Base-by-base conservation (phyloP, 2,329 filamentous ascomycete species). In the Scopulariopsis brevicaulis region DNA sequence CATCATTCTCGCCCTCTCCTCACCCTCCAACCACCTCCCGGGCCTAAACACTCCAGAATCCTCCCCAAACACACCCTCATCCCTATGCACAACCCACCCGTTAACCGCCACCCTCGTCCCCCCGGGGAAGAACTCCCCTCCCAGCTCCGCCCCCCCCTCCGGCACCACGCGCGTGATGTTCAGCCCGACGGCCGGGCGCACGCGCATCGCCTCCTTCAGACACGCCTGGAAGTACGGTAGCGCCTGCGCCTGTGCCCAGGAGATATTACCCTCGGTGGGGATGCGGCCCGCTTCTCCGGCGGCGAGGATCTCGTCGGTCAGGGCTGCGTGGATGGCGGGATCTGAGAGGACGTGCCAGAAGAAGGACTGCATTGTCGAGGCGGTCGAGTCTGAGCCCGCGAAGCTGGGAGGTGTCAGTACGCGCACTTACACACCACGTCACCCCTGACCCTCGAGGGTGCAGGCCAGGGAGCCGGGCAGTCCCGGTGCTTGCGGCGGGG, bases 351-450 rank as follows among this genome's bases (percentile, higher is more conserved):
- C 69, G 50, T 74, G 73, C 70, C 74, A 77, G 69, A 78, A 79
- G 66, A 81, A 79, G 58, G 77, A 80, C 62, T 81, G 77, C 78
- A 81, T 81, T 0, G 78, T 80, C 8, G 77, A 80, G 12, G 81
- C 81, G 0, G 81, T 83, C 0, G 81, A 82, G 67, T 84, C 81
- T 22, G 81, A 82, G 28, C 82, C 82, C 18, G 81, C 80, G 64
- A 83, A 79, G 61, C 77, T 81, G 50, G 1, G 11, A 15, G 34
- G 12, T 3, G n/a, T 28, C 2, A 40, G 25, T 32, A 40, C n/a
- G 12, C 37, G 3, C 18, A 4, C 18, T 2, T 1, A 22, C 20
- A 20, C 24, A 24, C 20, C 20, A 1, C 3, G 8, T 46, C 28
- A 22, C 54, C 24, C 46, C 6, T 34, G 34, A 12, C 6, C 12